Evolutionary conservation across 192 early-diverging fungal genomes (phyloP).

Genomic region (Paraglomus occultum): DNA sequence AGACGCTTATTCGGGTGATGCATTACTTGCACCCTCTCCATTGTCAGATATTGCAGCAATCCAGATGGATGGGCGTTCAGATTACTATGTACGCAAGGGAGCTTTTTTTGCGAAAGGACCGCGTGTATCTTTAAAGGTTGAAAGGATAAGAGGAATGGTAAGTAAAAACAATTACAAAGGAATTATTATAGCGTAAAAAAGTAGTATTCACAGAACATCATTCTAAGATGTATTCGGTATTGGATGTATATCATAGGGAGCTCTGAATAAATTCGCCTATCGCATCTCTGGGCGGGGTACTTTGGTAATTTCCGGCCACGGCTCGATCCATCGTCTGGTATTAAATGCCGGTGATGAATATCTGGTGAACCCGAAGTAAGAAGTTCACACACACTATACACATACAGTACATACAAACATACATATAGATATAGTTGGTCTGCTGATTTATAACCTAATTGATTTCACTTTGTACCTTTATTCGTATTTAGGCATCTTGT

Average conservation of each 20-base stretch:
- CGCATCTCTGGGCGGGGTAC: conserved; percentile 64
- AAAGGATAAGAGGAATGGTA: conserved; percentile 41
- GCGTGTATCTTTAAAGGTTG: conserved; percentile 50
- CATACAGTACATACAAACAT: background rate
- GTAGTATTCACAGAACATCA: background rate
- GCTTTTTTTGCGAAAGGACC: conserved; percentile 60
- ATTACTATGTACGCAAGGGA: conserved; percentile 62
- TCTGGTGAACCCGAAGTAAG: conserved; percentile 65
- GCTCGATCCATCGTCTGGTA: conserved; percentile 66
- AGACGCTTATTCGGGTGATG: conserved; percentile 51
- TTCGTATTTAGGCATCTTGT: conserved; percentile 42
- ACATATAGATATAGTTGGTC: background rate
- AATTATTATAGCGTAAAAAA: background rate
- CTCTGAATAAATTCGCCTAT: conserved; percentile 61
- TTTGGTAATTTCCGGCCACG: conserved; percentile 62
- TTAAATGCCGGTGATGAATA: conserved; percentile 69
- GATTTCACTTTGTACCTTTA: background rate
- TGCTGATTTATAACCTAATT: too few relatives aligned
- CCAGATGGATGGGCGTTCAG: conserved; percentile 50
- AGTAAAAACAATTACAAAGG: background rate
- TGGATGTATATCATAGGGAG: conserved; percentile 36
- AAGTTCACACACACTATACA: background rate
- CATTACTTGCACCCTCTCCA: conserved; percentile 60
- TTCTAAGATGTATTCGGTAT: background rate
- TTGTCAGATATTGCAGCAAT: conserved; percentile 66